Evolutionary conservation across 345 rosid genomes (phyloP).

Genomic region (Sapria himalayana): DNA sequence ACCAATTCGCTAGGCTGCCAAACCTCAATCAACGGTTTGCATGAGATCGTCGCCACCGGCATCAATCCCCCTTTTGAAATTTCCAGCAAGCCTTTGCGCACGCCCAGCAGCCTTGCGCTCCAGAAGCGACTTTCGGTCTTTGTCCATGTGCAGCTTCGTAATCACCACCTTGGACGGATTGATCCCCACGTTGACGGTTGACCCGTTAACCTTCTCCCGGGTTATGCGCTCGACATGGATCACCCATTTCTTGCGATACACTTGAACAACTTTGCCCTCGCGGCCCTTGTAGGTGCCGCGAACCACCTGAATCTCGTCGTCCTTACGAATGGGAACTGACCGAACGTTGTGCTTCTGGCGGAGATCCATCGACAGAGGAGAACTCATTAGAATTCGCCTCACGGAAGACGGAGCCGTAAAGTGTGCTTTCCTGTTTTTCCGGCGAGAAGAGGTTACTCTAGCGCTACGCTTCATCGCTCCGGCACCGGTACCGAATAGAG

Average conservation of each 20-base stretch:
- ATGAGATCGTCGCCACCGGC: constrained; percentile 55
- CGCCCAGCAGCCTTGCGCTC: constrained; percentile 71
- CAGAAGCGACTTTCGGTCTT: constrained; percentile 46
- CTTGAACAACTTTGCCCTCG: constrained; percentile 63
- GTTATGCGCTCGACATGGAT: constrained; percentile 71
- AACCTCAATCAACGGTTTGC: constrained; percentile 59
- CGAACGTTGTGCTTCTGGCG: constrained; percentile 65
- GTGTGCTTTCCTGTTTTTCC: constrained; percentile 69
- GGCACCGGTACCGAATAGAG: too few relatives aligned
- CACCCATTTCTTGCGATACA: constrained; percentile 65
- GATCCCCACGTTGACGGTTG: constrained; percentile 57
- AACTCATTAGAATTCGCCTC: constrained; percentile 58
- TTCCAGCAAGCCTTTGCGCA: constrained; percentile 50
- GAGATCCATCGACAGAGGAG: constrained; percentile 43
- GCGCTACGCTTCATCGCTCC: constrained; percentile 54
- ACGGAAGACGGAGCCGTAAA: constrained; percentile 53
- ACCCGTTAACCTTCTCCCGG: constrained; percentile 61
- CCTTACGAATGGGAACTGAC: constrained; percentile 67
- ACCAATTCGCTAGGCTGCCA: too few relatives aligned
- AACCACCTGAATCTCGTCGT: constrained; percentile 66
- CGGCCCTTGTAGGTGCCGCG: constrained; percentile 74
- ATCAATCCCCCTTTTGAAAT: constrained; percentile 67
- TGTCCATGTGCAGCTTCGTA: constrained; percentile 56
- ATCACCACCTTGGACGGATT: constrained; percentile 56
- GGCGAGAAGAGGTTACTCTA: constrained; percentile 49